A percentile compares a stretch with the other conserved stretches of the same genome.
phyloP scores from a whole-genome alignment of 202 grass and related monocot species.

The Carex sylvatica region DNA sequence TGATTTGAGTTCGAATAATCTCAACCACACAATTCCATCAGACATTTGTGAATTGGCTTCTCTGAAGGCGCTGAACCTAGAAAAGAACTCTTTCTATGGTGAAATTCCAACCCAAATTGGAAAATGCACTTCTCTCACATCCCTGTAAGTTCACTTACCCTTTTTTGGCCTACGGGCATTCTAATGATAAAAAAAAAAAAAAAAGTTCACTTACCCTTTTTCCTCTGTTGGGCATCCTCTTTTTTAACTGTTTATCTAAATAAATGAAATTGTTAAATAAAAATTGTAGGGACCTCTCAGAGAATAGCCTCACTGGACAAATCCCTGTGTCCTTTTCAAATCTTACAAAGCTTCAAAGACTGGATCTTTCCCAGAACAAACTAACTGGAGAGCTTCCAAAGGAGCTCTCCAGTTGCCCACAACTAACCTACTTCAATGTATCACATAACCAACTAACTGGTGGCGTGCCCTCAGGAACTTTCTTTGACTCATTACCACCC shows the following conservation, averaged over 20 bases:
- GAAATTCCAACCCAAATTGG: slow-evolving; percentile 71
- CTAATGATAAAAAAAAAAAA: no score
- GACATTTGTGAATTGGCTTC: slow-evolving; percentile 69
- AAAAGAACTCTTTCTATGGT: slow-evolving; percentile 57
- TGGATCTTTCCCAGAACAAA: slow-evolving; percentile 69
- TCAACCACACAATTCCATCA: slow-evolving; percentile 47
- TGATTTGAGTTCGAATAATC: slow-evolving; percentile 58
- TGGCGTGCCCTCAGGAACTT: slow-evolving; percentile 62
- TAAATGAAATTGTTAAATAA: slow-evolving; percentile 29
- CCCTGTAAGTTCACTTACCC: slow-evolving; percentile 54
- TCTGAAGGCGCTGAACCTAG: slow-evolving; percentile 63
- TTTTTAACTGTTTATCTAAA: not conserved
- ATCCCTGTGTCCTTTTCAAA: slow-evolving; percentile 63
- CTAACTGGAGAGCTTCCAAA: slow-evolving; percentile 60
- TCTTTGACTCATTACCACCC: slow-evolving; percentile 60
- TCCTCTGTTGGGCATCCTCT: slow-evolving; percentile 2
- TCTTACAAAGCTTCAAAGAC: slow-evolving; percentile 57
- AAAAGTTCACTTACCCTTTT: slow-evolving; percentile 34
- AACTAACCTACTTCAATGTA: slow-evolving; percentile 63
- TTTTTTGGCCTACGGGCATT: no score
- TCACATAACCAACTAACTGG: slow-evolving; percentile 86
- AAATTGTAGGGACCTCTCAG: slow-evolving; percentile 71
- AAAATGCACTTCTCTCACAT: slow-evolving; percentile 63
- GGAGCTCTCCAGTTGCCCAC: slow-evolving; percentile 56
- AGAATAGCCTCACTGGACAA: slow-evolving; percentile 54